phyloP scores from a whole-genome alignment of 306 rosid genomes.

The Spatholobus suberectus region DNA sequence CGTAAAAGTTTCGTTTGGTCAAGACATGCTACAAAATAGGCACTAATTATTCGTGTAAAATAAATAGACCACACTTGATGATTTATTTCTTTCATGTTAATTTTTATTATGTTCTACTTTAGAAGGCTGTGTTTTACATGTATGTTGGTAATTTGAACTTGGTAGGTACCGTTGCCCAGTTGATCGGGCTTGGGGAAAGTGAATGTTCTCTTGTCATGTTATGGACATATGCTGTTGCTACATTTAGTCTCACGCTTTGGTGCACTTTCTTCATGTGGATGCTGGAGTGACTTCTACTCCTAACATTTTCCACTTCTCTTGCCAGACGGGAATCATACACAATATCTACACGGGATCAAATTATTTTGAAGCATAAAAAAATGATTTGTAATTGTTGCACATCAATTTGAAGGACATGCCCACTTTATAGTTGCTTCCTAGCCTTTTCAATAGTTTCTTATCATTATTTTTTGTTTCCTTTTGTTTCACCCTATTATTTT shows the following conservation, averaged over 20 bases:
- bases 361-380: neutral
- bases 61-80: neutral
- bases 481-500: neutral
- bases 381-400: neutral
- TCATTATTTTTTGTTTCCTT: neutral
- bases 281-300: neutral
- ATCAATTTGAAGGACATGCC: neutral
- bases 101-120: neutral
- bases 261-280: slow-evolving; percentile 39
- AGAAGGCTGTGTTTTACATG: neutral
- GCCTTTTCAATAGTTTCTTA: neutral
- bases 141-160: neutral
- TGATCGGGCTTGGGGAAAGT: slow-evolving; percentile 22
- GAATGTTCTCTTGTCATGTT: slow-evolving; percentile 35
- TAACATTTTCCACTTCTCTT: too few species aligned
- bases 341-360: neutral
- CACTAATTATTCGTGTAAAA: too few species aligned
- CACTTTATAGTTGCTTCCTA: too few species aligned
- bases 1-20: too few species aligned
- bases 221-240: slow-evolving; percentile 28
- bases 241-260: slow-evolving; percentile 34
- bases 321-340: neutral
- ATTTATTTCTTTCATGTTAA: neutral
- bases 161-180: slow-evolving; percentile 10
- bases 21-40: too few species aligned